Evolutionary conservation across 176 grass and related monocot genomes (phyloP).

Genomic region (Eragrostis nindensis): DNA sequence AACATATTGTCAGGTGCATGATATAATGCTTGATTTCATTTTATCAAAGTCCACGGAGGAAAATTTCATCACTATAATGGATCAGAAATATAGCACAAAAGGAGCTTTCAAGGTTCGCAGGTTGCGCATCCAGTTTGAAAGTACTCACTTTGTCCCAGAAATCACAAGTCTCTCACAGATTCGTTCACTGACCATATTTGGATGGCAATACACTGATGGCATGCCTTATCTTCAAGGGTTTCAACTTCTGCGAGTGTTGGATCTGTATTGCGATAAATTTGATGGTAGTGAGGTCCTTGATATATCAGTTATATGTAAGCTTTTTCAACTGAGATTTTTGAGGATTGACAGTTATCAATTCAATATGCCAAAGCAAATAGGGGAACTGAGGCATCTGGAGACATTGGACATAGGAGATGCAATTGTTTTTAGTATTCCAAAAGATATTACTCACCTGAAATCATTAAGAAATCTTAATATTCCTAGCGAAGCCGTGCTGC

Average conservation of each 20-base stretch:
- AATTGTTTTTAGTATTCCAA: not conserved
- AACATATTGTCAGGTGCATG: slow-evolving; percentile 37
- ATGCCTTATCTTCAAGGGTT: not conserved
- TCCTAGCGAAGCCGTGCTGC: accelerated
- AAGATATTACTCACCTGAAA: not conserved
- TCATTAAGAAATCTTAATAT: not conserved
- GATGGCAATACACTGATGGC: not conserved
- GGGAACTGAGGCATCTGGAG: slow-evolving; percentile 11
- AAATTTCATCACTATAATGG: slow-evolving; percentile 20
- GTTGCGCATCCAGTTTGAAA: not conserved
- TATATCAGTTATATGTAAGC: not conserved
- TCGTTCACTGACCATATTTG: not conserved
- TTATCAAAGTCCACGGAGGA: slow-evolving; percentile 9
- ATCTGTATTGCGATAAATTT: not conserved
- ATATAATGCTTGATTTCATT: slow-evolving; percentile 36
- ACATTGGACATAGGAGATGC: not conserved
- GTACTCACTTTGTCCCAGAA: not conserved
- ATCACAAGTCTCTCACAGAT: not conserved
- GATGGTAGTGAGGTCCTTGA: not conserved
- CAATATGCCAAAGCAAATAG: not conserved
- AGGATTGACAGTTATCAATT: not conserved
- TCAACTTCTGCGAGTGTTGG: slow-evolving; percentile 6
- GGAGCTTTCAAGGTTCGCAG: not conserved
- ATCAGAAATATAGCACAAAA: not conserved
- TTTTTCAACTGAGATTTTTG: slow-evolving; percentile 32